phyloP scores from a whole-genome alignment of 169 alveolate genomes.

The Eimeria falciformis region DNA sequence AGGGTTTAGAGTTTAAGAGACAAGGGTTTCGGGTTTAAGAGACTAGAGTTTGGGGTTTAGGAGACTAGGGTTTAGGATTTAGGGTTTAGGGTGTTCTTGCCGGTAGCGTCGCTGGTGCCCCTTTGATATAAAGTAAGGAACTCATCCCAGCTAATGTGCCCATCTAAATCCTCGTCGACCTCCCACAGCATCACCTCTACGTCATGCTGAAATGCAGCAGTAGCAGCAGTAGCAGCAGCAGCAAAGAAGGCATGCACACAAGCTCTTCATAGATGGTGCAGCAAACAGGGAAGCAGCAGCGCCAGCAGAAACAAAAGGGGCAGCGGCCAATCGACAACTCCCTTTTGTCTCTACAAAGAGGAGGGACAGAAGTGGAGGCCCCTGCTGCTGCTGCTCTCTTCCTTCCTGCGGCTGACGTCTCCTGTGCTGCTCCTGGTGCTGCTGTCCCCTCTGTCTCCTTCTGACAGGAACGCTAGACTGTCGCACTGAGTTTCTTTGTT shows the following conservation, averaged over 20 bases:
- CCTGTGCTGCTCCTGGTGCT: too few relatives aligned
- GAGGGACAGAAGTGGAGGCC: neutral
- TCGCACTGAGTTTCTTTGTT: too few relatives aligned
- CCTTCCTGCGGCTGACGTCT: conserved; percentile 7
- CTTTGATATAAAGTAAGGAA: conserved; percentile 92
- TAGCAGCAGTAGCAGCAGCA: neutral
- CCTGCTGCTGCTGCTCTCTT: conserved; percentile 33
- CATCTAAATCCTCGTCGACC: conserved; percentile 94
- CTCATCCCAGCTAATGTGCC: conserved; percentile 89
- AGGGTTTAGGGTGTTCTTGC: conserved; percentile 49
- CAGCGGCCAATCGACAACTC: neutral
- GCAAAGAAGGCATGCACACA: neutral
- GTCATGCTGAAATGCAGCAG: conserved; percentile 82
- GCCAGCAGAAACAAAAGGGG: neutral
- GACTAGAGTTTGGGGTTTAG: conserved; percentile 21
- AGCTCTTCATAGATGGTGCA: too few relatives aligned
- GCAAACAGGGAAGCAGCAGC: too few relatives aligned
- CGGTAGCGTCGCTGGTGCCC: conserved; percentile 90
- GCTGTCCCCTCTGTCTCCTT: too few relatives aligned
- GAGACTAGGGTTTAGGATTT: neutral
- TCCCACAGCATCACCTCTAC: conserved; percentile 92
- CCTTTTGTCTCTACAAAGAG: neutral
- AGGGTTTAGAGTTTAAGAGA: too few relatives aligned
- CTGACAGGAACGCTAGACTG: too few relatives aligned
- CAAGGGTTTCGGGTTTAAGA: too few relatives aligned